phyloP scores from a whole-genome alignment of 331 rosid species.

The Quercus lobata region DNA sequence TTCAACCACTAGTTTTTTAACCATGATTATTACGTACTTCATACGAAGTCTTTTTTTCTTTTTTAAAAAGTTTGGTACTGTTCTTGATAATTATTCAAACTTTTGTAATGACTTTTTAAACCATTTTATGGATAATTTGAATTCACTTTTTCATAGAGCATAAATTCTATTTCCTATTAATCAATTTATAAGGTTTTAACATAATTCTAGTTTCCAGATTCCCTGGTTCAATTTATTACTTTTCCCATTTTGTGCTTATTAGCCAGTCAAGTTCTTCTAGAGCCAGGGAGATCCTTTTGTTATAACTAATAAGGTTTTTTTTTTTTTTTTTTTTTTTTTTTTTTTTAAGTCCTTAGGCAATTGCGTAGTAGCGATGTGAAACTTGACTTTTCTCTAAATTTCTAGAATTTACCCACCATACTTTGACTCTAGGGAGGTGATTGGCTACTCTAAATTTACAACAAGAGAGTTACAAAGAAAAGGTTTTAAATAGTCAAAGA shows the following conservation, averaged over 20 bases:
- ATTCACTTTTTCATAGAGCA: neutral
- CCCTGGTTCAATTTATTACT: too few species aligned
- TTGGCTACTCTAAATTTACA: neutral
- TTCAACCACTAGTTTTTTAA: neutral
- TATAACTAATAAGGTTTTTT: neutral
- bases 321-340: too few species aligned
- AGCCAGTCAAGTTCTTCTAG: neutral
- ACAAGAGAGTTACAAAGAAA: neutral
- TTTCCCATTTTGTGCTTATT: too few species aligned
- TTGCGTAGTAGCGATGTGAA: neutral
- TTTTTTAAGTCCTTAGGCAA: too few species aligned
- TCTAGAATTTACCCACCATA: neutral
- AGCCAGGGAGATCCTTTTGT: neutral
- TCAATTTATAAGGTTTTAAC: neutral
- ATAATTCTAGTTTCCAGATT: neutral
- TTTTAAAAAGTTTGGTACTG: neutral
- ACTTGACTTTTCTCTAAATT: neutral
- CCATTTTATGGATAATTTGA: neutral
- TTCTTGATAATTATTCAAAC: neutral
- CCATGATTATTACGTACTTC: neutral
- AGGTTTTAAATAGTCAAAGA: neutral
- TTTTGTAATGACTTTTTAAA: neutral
- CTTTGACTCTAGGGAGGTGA: neutral
- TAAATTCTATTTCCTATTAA: neutral
- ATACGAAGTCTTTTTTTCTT: neutral